Base-by-base conservation (phyloP, 257 asterid genomes). In the Ophiorrhiza pumila region DNA sequence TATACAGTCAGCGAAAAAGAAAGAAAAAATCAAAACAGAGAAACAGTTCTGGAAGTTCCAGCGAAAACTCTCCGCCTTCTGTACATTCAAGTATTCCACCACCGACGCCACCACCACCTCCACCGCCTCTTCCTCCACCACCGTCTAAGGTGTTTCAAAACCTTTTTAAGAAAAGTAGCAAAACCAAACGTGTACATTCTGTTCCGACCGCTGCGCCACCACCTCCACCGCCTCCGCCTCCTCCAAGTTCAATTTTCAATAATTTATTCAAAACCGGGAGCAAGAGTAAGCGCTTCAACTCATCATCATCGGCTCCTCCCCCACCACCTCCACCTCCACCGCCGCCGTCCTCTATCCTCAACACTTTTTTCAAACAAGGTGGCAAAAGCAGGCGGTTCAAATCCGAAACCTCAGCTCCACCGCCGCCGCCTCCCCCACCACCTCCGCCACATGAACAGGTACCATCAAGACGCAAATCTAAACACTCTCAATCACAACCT, bases 211-310 rank as follows among this genome's bases (percentile, higher is more conserved):
- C 82, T 13, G 56, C 81, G 3, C 86, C 88, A 5, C 85, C 88
- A 10, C 84, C 89, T 0, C 89, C 96, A 0, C 89, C 92, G 7
- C 94, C 96, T 0, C 91, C 87, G n/a, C 91, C 87, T 5, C 92
- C 88, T 4, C 90, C 91, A n/a, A 87, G 79, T 74, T 90, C 94
- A 65, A 87, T 87, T 53, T 86, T 91, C 86, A 89, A 86, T 31
- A 87, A 79, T 43, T 18, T 91, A 29, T 89, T 91, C 87, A 89
- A 88, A 80, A 68, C 82, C 4, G 88, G 85, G 37, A 77, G 60
- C 79, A 85, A 79, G 74, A 90, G 88, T 78, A 87, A 86, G 78
- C 85, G 91, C 25, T 85, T 83, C 73, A 75, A 60, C 32, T 73
- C 77, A 18, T 70, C 87, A 25, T 60, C 88, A 23, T 23, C 80